Evolutionary conservation across 345 rosid species (phyloP).

Genomic region (Corymbia maculata): DNA sequence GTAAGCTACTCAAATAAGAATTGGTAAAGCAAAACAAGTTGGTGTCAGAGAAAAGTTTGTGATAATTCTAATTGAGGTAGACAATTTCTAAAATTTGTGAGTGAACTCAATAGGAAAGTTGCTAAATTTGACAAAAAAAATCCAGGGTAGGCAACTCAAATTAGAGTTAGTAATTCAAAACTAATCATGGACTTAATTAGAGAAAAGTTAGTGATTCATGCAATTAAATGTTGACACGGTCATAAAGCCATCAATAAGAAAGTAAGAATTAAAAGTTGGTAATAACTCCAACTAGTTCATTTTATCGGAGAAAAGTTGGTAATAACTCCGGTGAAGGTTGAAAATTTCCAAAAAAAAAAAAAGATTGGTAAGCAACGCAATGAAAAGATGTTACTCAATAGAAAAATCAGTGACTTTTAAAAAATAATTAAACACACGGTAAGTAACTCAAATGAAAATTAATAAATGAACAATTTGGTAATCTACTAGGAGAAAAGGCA

Average conservation of each 20-base stretch:
- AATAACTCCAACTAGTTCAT: neutral
- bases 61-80: neutral
- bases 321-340: neutral
- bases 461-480: neutral
- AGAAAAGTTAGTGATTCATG: neutral
- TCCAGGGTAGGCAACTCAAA: neutral
- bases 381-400: neutral
- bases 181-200: neutral
- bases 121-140: neutral
- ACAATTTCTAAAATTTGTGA: neutral
- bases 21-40: neutral
- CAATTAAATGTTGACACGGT: neutral
- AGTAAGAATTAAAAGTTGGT: neutral
- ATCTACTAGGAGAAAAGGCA: neutral
- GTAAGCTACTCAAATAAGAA: neutral
- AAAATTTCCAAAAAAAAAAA: neutral
- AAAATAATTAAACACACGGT: neutral
- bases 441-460: neutral
- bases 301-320: neutral
- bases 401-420: neutral
- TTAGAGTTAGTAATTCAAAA: neutral
- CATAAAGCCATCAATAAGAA: neutral
- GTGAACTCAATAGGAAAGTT: neutral
- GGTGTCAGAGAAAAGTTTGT: neutral
- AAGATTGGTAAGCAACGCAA: neutral